phyloP scores from a whole-genome alignment of 2,329 filamentous ascomycete species.

The Rutstroemia sp. region DNA sequence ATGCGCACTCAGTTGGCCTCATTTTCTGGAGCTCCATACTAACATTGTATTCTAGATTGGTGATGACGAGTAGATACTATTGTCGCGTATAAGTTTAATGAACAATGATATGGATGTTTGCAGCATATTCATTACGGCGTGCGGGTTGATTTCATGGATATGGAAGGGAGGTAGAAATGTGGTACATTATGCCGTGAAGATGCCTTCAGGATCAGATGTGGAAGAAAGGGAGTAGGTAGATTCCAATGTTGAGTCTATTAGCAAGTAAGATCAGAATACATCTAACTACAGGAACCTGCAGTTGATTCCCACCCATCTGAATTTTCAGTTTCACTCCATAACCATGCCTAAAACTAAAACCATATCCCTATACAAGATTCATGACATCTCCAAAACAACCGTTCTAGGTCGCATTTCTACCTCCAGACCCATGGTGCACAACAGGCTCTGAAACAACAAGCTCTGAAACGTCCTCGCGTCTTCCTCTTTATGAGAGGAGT shows the following conservation, averaged over 20 bases:
- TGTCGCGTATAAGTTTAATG: conserved; percentile 17
- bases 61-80: conserved; percentile 48
- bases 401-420: too few species aligned
- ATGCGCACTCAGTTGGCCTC: not conserved
- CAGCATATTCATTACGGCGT: conserved; percentile 26
- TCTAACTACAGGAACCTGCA: too few species aligned
- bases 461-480: too few species aligned
- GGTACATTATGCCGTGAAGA: conserved; percentile 3
- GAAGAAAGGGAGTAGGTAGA: not conserved
- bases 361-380: too few species aligned
- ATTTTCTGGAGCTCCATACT: conserved; percentile 2
- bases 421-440: too few species aligned
- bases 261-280: not conserved
- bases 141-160: conserved; percentile 29
- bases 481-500: too few species aligned
- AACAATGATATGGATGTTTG: conserved; percentile 22
- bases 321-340: too few species aligned
- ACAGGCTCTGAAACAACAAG: too few species aligned
- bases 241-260: not conserved
- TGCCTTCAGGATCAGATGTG: not conserved
- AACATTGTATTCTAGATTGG: conserved; percentile 50
- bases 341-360: too few species aligned
- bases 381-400: too few species aligned
- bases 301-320: too few species aligned
- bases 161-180: conserved; percentile 7